Evolutionary conservation across 2,329 filamentous ascomycete genomes (phyloP).

Genomic region (Aspergillus novoparasiticus): DNA sequence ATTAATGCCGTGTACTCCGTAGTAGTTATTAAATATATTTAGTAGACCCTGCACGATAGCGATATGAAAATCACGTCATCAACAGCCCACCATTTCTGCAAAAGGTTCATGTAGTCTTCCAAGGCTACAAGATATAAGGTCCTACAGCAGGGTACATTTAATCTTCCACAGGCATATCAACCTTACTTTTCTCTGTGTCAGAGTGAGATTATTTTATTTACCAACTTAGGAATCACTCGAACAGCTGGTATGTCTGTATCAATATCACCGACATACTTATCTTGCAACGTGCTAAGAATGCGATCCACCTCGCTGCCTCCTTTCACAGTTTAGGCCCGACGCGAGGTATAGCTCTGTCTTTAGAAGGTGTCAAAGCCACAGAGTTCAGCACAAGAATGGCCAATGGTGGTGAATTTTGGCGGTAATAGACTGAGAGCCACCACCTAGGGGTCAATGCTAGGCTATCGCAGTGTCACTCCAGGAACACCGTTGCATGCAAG

Average conservation of each 20-base stretch:
- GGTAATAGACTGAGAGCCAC: not conserved
- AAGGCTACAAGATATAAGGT: not conserved
- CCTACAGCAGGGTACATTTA: not conserved
- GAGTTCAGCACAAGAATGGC: conserved; percentile 12
- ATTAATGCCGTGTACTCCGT: no score
- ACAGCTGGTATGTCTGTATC: conserved; percentile 50
- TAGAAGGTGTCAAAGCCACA: conserved; percentile 23
- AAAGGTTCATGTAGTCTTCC: not conserved
- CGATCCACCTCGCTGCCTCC: conserved; percentile 7
- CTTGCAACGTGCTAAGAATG: conserved; percentile 9
- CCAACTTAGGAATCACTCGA: conserved; percentile 44
- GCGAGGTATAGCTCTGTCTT: conserved; percentile 26
- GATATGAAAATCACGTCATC: not conserved
- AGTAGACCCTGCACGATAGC: not conserved
- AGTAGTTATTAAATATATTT: no score
- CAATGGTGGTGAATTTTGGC: not conserved
- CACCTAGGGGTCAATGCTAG: not conserved
- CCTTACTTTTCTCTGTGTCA: not conserved
- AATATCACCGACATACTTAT: conserved; percentile 47
- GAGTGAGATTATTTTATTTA: conserved; percentile 13
- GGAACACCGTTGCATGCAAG: not conserved
- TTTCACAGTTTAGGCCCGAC: conserved; percentile 25
- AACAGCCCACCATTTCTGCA: not conserved
- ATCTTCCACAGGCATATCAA: not conserved
- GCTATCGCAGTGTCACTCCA: not conserved